Conservation (phyloP, 148 eudicot genomes). For the Spergularia bocconei region DNA sequence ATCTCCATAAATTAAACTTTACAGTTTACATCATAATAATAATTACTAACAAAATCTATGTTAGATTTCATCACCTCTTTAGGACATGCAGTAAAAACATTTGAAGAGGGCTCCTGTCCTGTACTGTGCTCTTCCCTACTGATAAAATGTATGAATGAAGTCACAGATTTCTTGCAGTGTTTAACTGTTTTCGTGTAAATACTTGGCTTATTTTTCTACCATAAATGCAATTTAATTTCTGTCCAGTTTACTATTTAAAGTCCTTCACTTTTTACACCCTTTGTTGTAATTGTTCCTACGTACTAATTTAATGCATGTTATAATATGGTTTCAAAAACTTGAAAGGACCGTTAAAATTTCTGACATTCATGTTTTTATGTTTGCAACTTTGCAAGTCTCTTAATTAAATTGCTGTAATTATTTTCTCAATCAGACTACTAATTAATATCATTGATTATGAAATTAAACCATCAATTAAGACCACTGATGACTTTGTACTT, state of each 20-base stretch:
- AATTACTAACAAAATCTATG: too few species aligned
- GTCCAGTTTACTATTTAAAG: background rate
- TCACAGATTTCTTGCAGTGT: conserved; percentile 23
- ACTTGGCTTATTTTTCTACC: conserved; percentile 6
- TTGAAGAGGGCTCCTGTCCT: background rate
- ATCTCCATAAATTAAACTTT: too few species aligned
- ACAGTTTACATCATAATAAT: too few species aligned
- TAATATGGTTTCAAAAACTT: background rate
- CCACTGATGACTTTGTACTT: too few species aligned
- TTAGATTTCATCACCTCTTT: too few species aligned
- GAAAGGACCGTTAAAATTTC: conserved; percentile 2
- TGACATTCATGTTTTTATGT: background rate
- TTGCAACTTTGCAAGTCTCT: background rate
- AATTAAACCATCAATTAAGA: too few species aligned
- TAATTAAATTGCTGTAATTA: background rate
- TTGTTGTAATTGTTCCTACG: background rate
- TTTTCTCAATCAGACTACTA: too few species aligned
- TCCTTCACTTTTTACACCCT: background rate
- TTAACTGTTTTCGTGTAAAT: conserved; percentile 3
- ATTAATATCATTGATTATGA: too few species aligned
- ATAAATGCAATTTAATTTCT: conserved; percentile 26
- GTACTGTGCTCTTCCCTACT: background rate
- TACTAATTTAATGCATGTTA: background rate
- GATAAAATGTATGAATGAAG: conserved; percentile 8
- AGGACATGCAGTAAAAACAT: background rate